Evolutionary conservation across 805 yeast genomes (phyloP).

Genomic region (Ogataea trehaloabstinens): DNA sequence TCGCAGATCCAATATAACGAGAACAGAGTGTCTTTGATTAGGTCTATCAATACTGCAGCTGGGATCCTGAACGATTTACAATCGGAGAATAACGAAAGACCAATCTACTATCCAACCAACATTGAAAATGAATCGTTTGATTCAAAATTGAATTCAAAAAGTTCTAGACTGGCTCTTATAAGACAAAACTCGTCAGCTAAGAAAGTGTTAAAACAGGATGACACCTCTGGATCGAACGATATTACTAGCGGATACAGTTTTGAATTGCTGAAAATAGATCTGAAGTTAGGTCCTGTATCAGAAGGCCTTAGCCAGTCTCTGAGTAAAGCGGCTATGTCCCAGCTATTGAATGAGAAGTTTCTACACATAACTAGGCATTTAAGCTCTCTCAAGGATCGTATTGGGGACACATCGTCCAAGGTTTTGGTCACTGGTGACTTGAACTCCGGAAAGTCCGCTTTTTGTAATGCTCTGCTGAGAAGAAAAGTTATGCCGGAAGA

Average conservation of each 20-base stretch:
- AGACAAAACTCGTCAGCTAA: slow-evolving; percentile 37
- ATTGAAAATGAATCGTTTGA: slow-evolving; percentile 30
- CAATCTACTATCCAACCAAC: slow-evolving; percentile 60
- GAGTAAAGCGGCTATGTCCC: slow-evolving; percentile 67
- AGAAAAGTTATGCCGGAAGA: slow-evolving; percentile 86
- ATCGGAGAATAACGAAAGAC: slow-evolving; percentile 56
- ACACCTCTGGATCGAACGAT: slow-evolving; percentile 5
- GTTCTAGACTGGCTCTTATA: slow-evolving; percentile 53
- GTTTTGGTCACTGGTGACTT: slow-evolving; percentile 96
- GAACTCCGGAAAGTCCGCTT: slow-evolving; percentile 94
- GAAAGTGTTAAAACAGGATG: slow-evolving; percentile 13
- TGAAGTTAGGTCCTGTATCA: slow-evolving; percentile 51
- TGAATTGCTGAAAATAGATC: slow-evolving; percentile 59
- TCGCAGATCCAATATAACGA: slow-evolving; percentile 78
- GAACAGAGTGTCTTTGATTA: slow-evolving; percentile 60
- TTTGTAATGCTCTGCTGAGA: slow-evolving; percentile 85
- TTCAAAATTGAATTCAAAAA: slow-evolving; percentile 43
- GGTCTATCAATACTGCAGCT: slow-evolving; percentile 54
- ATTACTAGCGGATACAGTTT: slow-evolving; percentile 39
- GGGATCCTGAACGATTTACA: slow-evolving; percentile 51
- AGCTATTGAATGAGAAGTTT: slow-evolving; percentile 67
- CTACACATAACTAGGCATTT: slow-evolving; percentile 66
- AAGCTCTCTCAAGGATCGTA: slow-evolving; percentile 68
- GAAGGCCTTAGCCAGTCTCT: slow-evolving; percentile 50
- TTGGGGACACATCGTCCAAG: slow-evolving; percentile 88